These are phyloP conservation scores for Taphrina deformans DNA, from an alignment of 1,139 yeast species.

Conservation along the genomic window DNA sequence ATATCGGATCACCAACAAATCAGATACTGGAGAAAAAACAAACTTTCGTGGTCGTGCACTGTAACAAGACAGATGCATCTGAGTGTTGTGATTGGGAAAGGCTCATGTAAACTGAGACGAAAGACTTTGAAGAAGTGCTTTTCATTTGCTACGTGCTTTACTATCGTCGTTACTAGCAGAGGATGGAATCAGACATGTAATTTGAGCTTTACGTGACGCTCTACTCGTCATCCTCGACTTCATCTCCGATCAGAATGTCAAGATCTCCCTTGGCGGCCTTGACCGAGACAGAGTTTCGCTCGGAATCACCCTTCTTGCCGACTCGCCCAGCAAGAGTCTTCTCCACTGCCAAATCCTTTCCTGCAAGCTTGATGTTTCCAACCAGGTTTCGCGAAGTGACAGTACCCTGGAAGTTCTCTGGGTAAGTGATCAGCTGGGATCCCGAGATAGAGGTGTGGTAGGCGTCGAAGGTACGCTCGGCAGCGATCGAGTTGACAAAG, in stretches of 20 bases:
- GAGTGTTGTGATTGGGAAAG: too few species aligned
- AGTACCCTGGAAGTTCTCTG: conserved; percentile 29
- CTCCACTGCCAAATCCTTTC: conserved; percentile 27
- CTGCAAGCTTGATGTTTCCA: conserved; percentile 26
- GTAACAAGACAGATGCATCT: too few species aligned
- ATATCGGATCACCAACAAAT: not conserved
- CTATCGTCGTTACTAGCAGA: not conserved
- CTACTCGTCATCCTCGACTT: not conserved
- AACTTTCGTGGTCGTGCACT: too few species aligned
- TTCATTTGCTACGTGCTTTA: too few species aligned
- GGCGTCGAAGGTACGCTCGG: conserved; percentile 9
- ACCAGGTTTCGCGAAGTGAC: conserved; percentile 29
- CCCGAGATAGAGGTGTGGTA: conserved; percentile 29
- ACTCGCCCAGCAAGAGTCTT: conserved; percentile 23
- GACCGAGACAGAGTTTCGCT: conserved; percentile 19
- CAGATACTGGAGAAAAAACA: too few species aligned
- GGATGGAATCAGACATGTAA: not conserved
- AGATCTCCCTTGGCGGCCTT: conserved; percentile 32
- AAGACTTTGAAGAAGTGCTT: too few species aligned
- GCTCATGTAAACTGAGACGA: too few species aligned
- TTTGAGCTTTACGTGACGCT: not conserved
- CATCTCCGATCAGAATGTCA: conserved; percentile 26
- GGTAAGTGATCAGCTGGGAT: conserved; percentile 24
- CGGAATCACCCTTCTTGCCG: conserved; percentile 28
- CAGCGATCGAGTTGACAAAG: conserved; percentile 21